A percentile compares a stretch with the other conserved stretches of the same genome.
These are phyloP conservation scores for Teratosphaeria viscida DNA, from an alignment of 2,329 filamentous ascomycete genomes.

Conservation along the genomic window DNA sequence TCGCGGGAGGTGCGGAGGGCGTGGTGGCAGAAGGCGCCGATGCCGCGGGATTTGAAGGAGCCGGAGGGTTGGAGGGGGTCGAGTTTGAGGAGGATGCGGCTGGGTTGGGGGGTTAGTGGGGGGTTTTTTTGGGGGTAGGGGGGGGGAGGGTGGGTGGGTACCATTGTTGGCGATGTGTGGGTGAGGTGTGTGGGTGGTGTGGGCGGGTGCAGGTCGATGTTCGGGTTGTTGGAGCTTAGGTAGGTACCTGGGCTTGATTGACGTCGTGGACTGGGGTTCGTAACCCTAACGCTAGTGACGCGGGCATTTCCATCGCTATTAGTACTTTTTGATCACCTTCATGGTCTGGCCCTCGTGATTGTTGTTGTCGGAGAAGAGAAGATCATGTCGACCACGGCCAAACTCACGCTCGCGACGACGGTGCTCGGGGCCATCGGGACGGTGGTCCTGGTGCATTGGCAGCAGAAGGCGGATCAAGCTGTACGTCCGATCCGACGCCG, in stretches of 20 bases:
- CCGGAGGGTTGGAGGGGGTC: conserved; percentile 76
- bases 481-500: conserved; percentile 40
- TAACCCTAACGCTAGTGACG: neutral
- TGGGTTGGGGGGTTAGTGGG: conserved; percentile 27
- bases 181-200: neutral
- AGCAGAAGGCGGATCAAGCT: conserved; percentile 72
- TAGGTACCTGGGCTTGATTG: neutral
- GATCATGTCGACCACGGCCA: conserved; percentile 79
- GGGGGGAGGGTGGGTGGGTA: neutral
- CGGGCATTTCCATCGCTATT: too few relatives aligned
- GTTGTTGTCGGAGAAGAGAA: neutral
- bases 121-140: neutral
- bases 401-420: conserved; percentile 70
- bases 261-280: neutral
- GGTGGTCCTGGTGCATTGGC: conserved; percentile 77
- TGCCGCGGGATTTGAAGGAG: conserved; percentile 71
- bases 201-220: neutral
- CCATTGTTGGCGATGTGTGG: conserved; percentile 1
- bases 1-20: conserved; percentile 25
- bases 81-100: conserved; percentile 75
- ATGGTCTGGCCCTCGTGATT: neutral
- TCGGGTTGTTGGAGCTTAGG: neutral
- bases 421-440: conserved; percentile 66
- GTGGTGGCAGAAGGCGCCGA: conserved; percentile 60
- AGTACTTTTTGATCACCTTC: too few relatives aligned